A percentile compares a stretch with the other conserved stretches of the same genome.
Conservation (phyloP, 2,329 filamentous ascomycete genomes). For the Periconia sp. region DNA sequence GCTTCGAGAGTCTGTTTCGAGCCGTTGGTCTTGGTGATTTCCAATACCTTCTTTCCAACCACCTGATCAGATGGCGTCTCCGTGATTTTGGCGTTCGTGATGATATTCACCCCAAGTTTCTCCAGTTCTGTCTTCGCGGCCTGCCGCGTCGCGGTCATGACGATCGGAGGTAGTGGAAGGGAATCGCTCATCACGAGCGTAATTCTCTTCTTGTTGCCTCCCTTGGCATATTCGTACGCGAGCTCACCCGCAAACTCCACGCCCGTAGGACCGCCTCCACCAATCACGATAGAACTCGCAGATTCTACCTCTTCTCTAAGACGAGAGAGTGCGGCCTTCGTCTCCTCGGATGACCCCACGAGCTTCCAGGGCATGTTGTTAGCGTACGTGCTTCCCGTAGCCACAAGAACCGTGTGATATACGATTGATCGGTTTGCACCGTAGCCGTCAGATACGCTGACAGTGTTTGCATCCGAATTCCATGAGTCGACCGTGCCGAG, state of each 20-base stretch:
- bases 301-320: slow-evolving; percentile 44
- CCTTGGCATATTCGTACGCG: slow-evolving; percentile 46
- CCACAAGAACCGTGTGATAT: slow-evolving; percentile 59
- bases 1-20: neutral
- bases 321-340: slow-evolving; percentile 43
- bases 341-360: slow-evolving; percentile 47
- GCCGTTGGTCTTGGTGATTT: neutral
- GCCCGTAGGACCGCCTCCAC: slow-evolving; percentile 56
- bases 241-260: slow-evolving; percentile 57
- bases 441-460: neutral
- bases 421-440: slow-evolving; percentile 35
- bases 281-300: slow-evolving; percentile 55
- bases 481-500: slow-evolving; percentile 52
- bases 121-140: neutral
- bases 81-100: neutral
- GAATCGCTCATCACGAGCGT: slow-evolving; percentile 33
- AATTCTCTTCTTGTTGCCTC: slow-evolving; percentile 44
- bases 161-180: neutral
- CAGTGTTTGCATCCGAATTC: slow-evolving; percentile 32
- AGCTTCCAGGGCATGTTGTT: slow-evolving; percentile 54
- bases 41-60: neutral
- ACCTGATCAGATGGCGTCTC: neutral
- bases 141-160: neutral
- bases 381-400: slow-evolving; percentile 53
- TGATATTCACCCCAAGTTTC: neutral